Base-by-base conservation (phyloP, 805 yeast species). In the Candida manassasensis region DNA sequence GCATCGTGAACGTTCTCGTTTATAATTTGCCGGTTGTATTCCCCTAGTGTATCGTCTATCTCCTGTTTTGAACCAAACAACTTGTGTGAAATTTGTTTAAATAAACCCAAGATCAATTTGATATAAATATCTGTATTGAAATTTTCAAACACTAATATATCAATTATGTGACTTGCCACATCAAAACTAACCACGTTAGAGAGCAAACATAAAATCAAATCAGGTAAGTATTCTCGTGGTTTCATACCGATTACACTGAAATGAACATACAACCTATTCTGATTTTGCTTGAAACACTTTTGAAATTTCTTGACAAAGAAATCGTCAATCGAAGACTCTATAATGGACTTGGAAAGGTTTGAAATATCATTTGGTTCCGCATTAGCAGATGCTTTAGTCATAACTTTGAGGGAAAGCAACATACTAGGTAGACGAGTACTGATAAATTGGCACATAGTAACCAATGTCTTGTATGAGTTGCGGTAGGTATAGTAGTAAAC, bases 141-240 rank as follows among this genome's bases (percentile, higher is more conserved):
- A 3, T 81, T 78, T 49, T 80, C 86, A 50, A 79, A 79, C 8
- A 79, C 50, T 50, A 68, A 69, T 4, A 81, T 61, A 50, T 82
- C 89, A 41, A 82, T 47, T 5, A 81, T 44, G 11, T 77, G 67
- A 17, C 68, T 58, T 6, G 73, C 52, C 1, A 69, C 53, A 21
- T 78, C 80, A 31, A 74, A 54, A 9, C 64, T 50, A 29, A 79
- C 48, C 17, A 67, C 61, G 33, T 63, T 57, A 2, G 78, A 50
- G 47, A 79, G 73, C 13, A 77, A 40, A 8, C 66, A 57, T 14
- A 72, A 47, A 2, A 78, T 42, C 34, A 77, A 45, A 2, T 32
- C 36, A 2, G 61, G 63, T 4, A 81, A 51, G 36, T 72, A 71
- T 3, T 60, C 67, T 3, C 57, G 38, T 3, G 79, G 65, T 4